Percentiles rank a stretch among this genome's conserved stretches.
Evolutionary conservation across 768 basidiomycete genomes (phyloP).

Genomic region (Rhodotorula babjevae): DNA sequence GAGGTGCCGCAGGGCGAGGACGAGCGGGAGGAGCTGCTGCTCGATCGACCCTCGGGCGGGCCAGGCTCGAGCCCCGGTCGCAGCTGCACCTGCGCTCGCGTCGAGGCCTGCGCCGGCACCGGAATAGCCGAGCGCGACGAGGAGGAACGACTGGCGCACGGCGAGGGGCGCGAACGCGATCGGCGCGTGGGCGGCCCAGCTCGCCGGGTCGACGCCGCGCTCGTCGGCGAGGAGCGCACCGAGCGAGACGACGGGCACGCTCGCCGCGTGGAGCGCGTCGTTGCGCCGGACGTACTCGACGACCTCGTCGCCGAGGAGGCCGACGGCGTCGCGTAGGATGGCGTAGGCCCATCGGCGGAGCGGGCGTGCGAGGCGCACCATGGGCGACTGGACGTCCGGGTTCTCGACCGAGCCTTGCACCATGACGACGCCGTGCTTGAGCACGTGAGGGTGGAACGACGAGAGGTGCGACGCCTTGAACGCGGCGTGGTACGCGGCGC

Average conservation of each 20-base stretch:
- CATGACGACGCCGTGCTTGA: conserved; percentile 29
- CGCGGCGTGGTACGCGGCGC: conserved; percentile 6
- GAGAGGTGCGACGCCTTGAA: conserved; percentile 16
- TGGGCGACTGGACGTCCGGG: conserved; percentile 10
- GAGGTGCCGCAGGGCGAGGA: conserved; percentile 22
- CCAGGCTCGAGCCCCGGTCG: no score
- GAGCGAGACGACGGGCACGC: conserved; percentile 11
- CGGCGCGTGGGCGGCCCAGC: neutral
- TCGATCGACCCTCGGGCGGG: neutral
- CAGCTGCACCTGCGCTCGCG: no score
- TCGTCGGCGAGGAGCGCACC: neutral
- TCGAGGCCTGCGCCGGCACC: neutral
- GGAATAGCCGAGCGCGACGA: neutral
- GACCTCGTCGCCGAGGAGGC: neutral
- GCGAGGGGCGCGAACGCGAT: neutral
- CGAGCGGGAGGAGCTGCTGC: conserved; percentile 13
- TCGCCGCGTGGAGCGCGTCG: conserved; percentile 1
- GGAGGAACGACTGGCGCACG: neutral
- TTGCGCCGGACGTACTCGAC: conserved; percentile 21
- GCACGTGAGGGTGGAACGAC: conserved; percentile 12
- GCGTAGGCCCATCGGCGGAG: conserved; percentile 24
- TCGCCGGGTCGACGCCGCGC: neutral
- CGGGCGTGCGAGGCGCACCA: conserved; percentile 14
- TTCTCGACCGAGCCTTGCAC: conserved; percentile 13
- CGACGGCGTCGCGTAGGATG: conserved; percentile 10